These are phyloP conservation scores for Cryptococcus sp. DNA, from an alignment of 1,284 basidiomycete genomes.

Conservation along the genomic window DNA sequence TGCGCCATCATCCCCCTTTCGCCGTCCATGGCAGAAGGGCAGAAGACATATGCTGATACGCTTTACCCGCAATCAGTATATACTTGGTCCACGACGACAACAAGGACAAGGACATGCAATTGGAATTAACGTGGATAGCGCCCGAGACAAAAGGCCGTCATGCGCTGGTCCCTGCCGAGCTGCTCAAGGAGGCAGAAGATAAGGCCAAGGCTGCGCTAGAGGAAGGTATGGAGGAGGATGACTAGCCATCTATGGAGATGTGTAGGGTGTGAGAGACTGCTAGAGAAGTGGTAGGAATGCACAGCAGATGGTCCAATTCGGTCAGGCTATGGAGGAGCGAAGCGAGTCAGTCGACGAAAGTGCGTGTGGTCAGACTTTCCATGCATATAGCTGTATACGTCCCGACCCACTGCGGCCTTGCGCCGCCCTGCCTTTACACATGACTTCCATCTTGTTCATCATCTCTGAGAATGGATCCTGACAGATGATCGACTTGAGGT, in stretches of 20 bases:
- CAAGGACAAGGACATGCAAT: constrained; percentile 89
- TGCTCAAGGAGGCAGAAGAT: constrained; percentile 80
- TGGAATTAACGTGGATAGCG: constrained; percentile 97
- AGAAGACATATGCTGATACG: not conserved
- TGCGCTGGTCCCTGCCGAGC: constrained; percentile 77
- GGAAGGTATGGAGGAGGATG: constrained; percentile 72
- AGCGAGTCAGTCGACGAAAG: no score
- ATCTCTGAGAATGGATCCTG: not conserved
- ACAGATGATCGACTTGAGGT: not conserved
- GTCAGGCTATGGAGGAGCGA: no score
- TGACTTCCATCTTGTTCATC: not conserved
- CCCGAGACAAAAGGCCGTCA: constrained; percentile 81
- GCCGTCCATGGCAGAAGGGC: not conserved
- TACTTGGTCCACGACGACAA: constrained; percentile 94
- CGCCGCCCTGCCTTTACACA: no score
- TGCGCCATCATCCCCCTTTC: no score
- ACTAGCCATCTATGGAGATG: no score
- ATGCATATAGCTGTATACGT: constrained; percentile 5
- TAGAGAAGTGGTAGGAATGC: not conserved
- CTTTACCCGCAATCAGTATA: constrained; percentile 71
- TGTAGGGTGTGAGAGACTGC: not conserved
- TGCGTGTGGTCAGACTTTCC: not conserved
- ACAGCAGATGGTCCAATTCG: not conserved
- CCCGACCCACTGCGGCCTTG: no score
- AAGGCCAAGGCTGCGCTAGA: constrained; percentile 88